Base-by-base conservation (phyloP, 2,329 filamentous ascomycete genomes). In the Zasmidium angulare region DNA sequence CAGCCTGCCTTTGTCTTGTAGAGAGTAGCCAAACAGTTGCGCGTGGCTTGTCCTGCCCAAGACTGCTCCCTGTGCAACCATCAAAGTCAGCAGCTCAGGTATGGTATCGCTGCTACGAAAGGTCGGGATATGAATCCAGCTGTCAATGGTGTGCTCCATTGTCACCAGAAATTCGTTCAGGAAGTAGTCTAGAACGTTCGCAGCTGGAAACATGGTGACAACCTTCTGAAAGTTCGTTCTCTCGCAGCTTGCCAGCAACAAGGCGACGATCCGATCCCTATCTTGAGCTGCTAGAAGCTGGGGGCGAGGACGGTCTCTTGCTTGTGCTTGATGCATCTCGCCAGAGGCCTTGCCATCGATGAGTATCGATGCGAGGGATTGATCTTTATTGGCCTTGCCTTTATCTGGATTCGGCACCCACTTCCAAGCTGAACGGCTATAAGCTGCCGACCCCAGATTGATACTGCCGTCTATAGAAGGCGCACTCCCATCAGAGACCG, bases 141-240 rank as follows among this genome's bases (percentile, higher is more conserved):
- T 60, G 46, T 63, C 63, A 14, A 65, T 65, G 24, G 58, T 65
- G 56, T 65, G 63, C 54, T 65, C 63, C 63, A 65, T 63, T 3
- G 48, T 58, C 26, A 61, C 51, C 14, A 65, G 50, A 29, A 53
- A 63, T 53, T 65, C 63, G 22, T 65, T 60, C 26, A 65, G 50
- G 31, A 65, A 63, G 49, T 60, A 53, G 46, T 65, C 61, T 21
- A 65, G 50, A 1, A 65, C 63, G 46, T 56, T 63, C 14, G 51
- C 46, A 11, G 49, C 58, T 6, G 63, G 63, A 26, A 65, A 65
- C 7, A 65, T 54, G 3, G 50, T 54, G 23, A 63, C 61, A 12
- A 65, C 63, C 51, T 61, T 59, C 47, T 65, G 63, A 31, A 61
- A 65, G 50, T 65, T 65, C 26, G 36, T 29, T 43, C 58, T 65